A percentile compares a stretch with the other conserved stretches of the same genome.
Evolutionary conservation across 2,329 filamentous ascomycete species (phyloP).

Genomic region (Fulvia fulva): DNA sequence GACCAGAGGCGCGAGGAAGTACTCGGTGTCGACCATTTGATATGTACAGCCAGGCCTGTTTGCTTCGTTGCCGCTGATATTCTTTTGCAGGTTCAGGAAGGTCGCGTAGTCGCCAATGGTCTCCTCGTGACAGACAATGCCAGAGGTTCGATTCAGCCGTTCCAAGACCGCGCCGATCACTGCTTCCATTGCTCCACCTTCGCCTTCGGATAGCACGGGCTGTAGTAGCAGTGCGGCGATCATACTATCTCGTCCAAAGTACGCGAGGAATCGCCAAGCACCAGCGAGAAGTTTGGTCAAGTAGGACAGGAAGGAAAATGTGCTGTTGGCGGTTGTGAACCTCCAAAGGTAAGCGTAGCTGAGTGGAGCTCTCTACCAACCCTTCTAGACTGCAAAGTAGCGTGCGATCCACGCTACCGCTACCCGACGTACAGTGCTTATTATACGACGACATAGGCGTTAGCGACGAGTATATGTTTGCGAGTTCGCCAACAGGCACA

Average conservation of each 20-base stretch:
- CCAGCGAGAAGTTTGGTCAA: constrained; percentile 60
- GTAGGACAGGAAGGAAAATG: constrained; percentile 61
- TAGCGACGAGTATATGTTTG: too few species aligned
- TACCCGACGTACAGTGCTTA: too few species aligned
- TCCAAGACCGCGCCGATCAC: constrained; percentile 60
- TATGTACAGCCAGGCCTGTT: constrained; percentile 47
- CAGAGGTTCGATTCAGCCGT: constrained; percentile 57
- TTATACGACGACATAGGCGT: too few species aligned
- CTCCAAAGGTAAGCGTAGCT: too few species aligned
- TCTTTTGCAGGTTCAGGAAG: constrained; percentile 53
- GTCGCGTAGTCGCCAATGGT: constrained; percentile 64
- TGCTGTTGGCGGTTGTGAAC: too few species aligned
- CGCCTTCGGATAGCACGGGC: constrained; percentile 54
- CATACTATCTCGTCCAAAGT: constrained; percentile 64
- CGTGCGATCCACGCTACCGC: too few species aligned
- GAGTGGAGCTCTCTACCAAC: too few species aligned
- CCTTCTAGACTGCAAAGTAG: too few species aligned
- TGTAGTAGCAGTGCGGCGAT: constrained; percentile 57
- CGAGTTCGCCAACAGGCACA: too few species aligned
- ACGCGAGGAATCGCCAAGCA: constrained; percentile 63
- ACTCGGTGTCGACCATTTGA: constrained; percentile 57
- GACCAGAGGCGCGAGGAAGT: constrained; percentile 56
- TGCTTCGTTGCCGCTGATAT: constrained; percentile 43
- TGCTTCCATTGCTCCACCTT: constrained; percentile 56
- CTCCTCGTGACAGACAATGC: constrained; percentile 62